phyloP scores from a whole-genome alignment of 106 monocot species.

The Dendrobium catenatum region DNA sequence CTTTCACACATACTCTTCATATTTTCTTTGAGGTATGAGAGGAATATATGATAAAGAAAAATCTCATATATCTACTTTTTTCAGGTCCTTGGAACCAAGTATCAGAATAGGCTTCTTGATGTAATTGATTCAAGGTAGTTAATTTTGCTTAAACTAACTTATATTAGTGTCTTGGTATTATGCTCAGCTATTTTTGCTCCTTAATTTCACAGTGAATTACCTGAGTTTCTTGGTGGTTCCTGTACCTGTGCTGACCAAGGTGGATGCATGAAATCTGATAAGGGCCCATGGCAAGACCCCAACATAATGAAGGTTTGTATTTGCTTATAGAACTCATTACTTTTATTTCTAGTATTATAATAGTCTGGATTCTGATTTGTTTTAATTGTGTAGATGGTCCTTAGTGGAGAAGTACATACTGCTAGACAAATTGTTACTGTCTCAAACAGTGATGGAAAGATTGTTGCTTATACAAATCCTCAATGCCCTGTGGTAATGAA shows the following conservation, averaged over 20 bases:
- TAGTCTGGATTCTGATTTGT: constrained; percentile 2
- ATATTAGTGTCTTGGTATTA: background rate
- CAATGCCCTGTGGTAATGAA: constrained; percentile 35
- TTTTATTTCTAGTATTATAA: background rate
- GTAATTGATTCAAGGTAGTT: constrained; percentile 58
- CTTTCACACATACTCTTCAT: background rate
- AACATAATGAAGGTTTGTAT: constrained; percentile 57
- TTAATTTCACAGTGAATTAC: constrained; percentile 55
- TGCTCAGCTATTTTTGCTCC: background rate
- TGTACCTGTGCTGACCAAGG: constrained; percentile 84
- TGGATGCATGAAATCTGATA: constrained; percentile 77
- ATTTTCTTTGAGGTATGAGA: background rate
- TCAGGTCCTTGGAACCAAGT: constrained; percentile 69
- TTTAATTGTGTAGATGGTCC: constrained; percentile 50
- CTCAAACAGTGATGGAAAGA: constrained; percentile 65
- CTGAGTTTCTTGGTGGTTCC: constrained; percentile 82
- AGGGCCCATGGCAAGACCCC: constrained; percentile 86
- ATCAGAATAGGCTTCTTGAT: constrained; percentile 58
- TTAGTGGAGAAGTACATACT: constrained; percentile 61
- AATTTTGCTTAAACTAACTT: background rate
- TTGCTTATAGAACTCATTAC: background rate
- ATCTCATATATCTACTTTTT: background rate
- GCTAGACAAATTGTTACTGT: constrained; percentile 72
- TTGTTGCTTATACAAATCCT: constrained; percentile 63
- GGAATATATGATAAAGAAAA: background rate